These are phyloP conservation scores for Jackrogersella multiformis DNA, from an alignment of 495 filamentous ascomycete species.

Conservation along the genomic window DNA sequence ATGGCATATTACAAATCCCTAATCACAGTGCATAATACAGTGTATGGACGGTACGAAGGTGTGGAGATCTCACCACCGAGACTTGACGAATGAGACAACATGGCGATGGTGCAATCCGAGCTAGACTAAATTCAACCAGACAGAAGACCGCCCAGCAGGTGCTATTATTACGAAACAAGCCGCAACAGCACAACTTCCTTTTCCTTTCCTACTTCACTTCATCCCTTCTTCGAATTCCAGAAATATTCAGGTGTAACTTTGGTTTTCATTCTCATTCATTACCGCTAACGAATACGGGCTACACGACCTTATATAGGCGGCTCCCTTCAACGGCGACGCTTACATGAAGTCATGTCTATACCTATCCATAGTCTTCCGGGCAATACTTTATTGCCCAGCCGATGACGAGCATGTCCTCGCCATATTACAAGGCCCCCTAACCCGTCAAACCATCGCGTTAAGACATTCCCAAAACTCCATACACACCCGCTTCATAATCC, in stretches of 20 bases:
- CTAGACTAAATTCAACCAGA: conserved; percentile 40
- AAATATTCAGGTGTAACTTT: neutral
- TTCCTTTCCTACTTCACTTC: conserved; percentile 41
- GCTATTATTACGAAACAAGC: conserved; percentile 42
- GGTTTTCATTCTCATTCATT: conserved; percentile 21
- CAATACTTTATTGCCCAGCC: conserved; percentile 3
- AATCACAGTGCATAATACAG: conserved; percentile 22
- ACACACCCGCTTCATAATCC: conserved; percentile 20
- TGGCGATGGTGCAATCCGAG: conserved; percentile 45
- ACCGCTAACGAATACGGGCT: neutral
- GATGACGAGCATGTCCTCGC: conserved; percentile 6
- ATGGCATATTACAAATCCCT: neutral
- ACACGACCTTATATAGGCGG: neutral
- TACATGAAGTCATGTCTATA: conserved; percentile 18
- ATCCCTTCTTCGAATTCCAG: conserved; percentile 7
- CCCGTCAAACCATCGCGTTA: conserved; percentile 3
- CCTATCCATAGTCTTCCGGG: neutral
- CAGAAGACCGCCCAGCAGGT: too few relatives aligned
- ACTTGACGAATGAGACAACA: conserved; percentile 35
- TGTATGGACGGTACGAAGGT: conserved; percentile 11
- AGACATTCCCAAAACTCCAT: conserved; percentile 26
- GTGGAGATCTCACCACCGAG: conserved; percentile 30
- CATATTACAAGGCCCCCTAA: conserved; percentile 10
- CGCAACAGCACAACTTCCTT: conserved; percentile 38
- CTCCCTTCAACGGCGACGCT: conserved; percentile 1